A percentile compares a stretch with the other conserved stretches of the same genome.
phyloP scores from a whole-genome alignment of 805 yeast genomes.

The Debaryomyces maramus region DNA sequence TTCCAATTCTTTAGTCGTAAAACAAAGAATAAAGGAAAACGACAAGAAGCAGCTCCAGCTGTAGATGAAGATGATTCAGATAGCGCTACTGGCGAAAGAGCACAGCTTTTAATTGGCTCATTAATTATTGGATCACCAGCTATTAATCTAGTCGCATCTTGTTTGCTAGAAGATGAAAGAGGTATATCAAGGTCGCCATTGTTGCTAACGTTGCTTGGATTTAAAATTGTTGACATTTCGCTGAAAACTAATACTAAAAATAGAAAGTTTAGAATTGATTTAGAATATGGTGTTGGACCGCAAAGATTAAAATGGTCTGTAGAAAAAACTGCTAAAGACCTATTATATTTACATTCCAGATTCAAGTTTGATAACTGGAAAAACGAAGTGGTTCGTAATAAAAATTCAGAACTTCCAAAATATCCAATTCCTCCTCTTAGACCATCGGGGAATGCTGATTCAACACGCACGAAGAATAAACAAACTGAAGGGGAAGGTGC shows the following conservation, averaged over 20 bases:
- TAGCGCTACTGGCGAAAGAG: conserved; percentile 36
- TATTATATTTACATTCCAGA: conserved; percentile 67
- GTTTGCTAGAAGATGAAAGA: conserved; percentile 72
- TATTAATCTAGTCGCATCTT: conserved; percentile 70
- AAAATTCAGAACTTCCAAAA: conserved; percentile 44
- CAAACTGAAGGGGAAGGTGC: not conserved
- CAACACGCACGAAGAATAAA: not conserved
- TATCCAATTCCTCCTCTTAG: conserved; percentile 44
- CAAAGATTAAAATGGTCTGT: conserved; percentile 79
- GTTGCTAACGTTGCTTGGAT: conserved; percentile 67
- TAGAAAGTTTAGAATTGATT: conserved; percentile 58
- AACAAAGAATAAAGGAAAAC: conserved; percentile 21
- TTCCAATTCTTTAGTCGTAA: conserved; percentile 26
- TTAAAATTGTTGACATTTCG: conserved; percentile 57
- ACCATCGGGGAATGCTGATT: not conserved
- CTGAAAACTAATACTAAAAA: conserved; percentile 39
- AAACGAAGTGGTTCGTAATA: conserved; percentile 30
- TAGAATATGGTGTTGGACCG: conserved; percentile 89
- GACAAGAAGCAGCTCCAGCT: conserved; percentile 14
- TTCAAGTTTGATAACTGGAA: conserved; percentile 51
- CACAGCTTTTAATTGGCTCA: conserved; percentile 36
- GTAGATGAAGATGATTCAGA: conserved; percentile 22
- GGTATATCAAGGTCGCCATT: conserved; percentile 81
- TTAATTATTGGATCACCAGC: conserved; percentile 71
- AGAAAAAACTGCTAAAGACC: conserved; percentile 67